These are phyloP conservation scores for Candolleomyces aberdarensis DNA, from an alignment of 768 basidiomycete genomes.

Conservation along the genomic window DNA sequence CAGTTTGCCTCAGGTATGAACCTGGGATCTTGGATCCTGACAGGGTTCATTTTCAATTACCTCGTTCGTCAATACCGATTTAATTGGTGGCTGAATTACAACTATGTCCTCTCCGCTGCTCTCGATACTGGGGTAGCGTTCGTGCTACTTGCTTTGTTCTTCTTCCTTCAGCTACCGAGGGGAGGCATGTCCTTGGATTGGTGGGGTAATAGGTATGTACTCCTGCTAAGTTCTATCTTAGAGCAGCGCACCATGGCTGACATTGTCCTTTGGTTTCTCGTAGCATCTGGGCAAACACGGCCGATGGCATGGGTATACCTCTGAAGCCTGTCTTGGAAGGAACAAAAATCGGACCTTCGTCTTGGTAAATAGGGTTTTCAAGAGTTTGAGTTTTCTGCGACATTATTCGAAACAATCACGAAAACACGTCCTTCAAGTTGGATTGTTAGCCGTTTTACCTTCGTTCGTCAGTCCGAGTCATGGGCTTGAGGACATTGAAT, in stretches of 20 bases:
- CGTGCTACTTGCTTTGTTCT: constrained; percentile 59
- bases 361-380: too few species aligned
- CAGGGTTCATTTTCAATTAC: constrained; percentile 88
- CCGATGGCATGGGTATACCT: constrained; percentile 63
- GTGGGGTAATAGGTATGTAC: constrained; percentile 47
- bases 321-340: constrained; percentile 44
- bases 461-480: too few species aligned
- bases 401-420: too few species aligned
- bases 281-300: constrained; percentile 63
- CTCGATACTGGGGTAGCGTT: constrained; percentile 65
- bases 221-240: too few species aligned
- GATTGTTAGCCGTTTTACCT: too few species aligned
- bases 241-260: too few species aligned
- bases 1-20: constrained; percentile 89
- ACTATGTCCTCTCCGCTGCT: constrained; percentile 83
- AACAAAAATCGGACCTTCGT: constrained; percentile 53
- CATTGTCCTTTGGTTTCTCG: too few species aligned
- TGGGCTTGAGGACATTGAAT: too few species aligned
- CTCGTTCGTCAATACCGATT: constrained; percentile 67
- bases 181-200: constrained; percentile 58
- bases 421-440: too few species aligned
- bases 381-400: too few species aligned
- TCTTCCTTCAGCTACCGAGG: constrained; percentile 53
- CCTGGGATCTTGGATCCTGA: constrained; percentile 74
- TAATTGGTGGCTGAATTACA: constrained; percentile 88